Evolutionary conservation across 2,329 filamentous ascomycete genomes (phyloP), one percentile per base, ranked within the genome.

Genomic region (Pleurostoma richardsiae): DNA sequence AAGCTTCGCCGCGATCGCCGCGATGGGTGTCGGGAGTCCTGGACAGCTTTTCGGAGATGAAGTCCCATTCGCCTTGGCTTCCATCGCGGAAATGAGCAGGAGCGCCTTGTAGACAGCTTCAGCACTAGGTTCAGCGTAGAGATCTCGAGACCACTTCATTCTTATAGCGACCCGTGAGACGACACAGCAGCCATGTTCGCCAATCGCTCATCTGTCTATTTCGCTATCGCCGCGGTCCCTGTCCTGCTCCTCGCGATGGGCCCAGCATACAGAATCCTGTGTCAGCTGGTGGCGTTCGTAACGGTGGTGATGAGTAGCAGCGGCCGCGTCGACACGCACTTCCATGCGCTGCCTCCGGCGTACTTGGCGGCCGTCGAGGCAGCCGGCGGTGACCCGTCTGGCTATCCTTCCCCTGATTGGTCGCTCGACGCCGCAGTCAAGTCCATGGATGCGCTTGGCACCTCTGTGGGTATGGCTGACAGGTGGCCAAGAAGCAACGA

Each of bases 321-420:
- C 80, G 65, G 10, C 2, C 49, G 49, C 6, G 40, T 49, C 26
- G 46, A 47, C 6, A 42, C 48, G 10, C 46, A 51, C 41, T 49
- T 49, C 10, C 49, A 47, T 30, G 49, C 46, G 8, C 47, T 47
- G 5, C 47, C 47, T 7, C 47, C 46, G 10, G 43, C 42, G 33
- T 51, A 51, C 42, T 46, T 44, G 39, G 49, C 41, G 19, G 49
- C 49, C 11, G 41, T 49, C 10, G 44, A 49, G 30, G 46, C 49
- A 11, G 43, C 48, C 39, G 49, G 49, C 8, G 49, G 46, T 28
- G 49, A 51, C n/a, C 49, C 49, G 7, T 51, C 46, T 3, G 46
- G 49, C 10, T 51, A 46, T 29, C 46, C 46, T 5, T 44, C 46
- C 43, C 44, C 44, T 30, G 43, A 49, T 4, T 51, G 49, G 46